Evolutionary conservation across 1,284 basidiomycete genomes (phyloP).

Genomic region (Anthracocystis panici-leucophaei): DNA sequence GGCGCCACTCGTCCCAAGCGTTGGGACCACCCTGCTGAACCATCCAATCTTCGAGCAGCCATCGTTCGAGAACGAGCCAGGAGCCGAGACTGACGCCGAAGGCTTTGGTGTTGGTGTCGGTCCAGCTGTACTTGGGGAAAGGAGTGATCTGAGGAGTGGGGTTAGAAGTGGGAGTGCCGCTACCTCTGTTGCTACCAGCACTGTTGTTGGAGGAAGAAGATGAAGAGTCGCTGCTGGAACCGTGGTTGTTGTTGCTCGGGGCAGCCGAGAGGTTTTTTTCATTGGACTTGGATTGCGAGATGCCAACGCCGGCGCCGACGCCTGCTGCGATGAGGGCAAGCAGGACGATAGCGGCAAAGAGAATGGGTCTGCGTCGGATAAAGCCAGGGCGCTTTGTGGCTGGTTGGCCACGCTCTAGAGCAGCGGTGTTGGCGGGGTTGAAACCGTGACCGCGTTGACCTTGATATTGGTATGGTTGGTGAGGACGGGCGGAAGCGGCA

Average conservation of each 20-base stretch:
- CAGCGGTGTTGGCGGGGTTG: slow-evolving; percentile 37
- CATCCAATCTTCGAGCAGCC: slow-evolving; percentile 71
- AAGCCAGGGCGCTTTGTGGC: slow-evolving; percentile 27
- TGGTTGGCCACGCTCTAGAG: slow-evolving; percentile 16
- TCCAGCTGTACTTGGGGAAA: slow-evolving; percentile 65
- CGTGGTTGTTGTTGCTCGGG: slow-evolving; percentile 8
- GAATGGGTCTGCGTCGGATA: slow-evolving; percentile 37
- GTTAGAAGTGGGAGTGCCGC: slow-evolving; percentile 12
- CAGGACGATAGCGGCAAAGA: slow-evolving; percentile 36
- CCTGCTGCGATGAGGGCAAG: slow-evolving; percentile 49
- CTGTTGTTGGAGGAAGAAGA: slow-evolving; percentile 6
- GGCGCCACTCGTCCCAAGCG: slow-evolving; percentile 70
- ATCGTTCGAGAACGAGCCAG: slow-evolving; percentile 68
- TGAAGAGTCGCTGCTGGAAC: slow-evolving; percentile 12
- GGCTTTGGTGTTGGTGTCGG: slow-evolving; percentile 63
- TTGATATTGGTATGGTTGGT: slow-evolving; percentile 21
- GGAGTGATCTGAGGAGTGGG: slow-evolving; percentile 44
- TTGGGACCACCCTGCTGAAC: slow-evolving; percentile 63
- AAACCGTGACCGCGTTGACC: slow-evolving; percentile 43
- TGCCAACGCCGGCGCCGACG: slow-evolving; percentile 49
- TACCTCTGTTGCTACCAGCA: slow-evolving; percentile 8
- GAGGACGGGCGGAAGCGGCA: slow-evolving; percentile 12
- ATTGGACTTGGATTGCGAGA: slow-evolving; percentile 28
- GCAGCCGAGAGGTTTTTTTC: slow-evolving; percentile 39
- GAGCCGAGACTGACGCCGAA: slow-evolving; percentile 66